Base-by-base conservation (phyloP, 352 stramenopile genomes). In the Phytophthora gonapodyides region DNA sequence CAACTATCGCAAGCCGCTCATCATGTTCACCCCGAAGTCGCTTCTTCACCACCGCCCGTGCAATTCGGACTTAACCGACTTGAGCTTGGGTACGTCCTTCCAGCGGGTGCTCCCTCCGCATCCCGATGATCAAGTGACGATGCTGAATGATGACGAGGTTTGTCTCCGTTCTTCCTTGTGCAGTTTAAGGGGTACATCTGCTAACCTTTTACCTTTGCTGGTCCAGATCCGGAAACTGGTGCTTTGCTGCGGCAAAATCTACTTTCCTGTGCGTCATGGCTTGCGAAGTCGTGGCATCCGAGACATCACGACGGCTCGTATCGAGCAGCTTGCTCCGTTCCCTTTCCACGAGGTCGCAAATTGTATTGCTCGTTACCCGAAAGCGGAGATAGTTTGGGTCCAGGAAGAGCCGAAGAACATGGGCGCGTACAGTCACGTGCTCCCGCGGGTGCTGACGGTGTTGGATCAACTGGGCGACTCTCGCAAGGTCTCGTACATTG, bases 371-470 rank as follows among this genome's bases (percentile, higher is more conserved):
- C 78, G 82, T 43, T 99, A 99, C 71, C 72, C 84, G 8, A 99
- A 99, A 59, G 97, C 97, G 11, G 73, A 98, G 58, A 76, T 99
- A 31, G 80, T 99, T 21, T 99, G 94, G 93, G 87, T 94, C 12
- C 98, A 99, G 73, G 97, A 99, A 72, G 97, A 99, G 65, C 96
- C 91, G 17, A 98, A 98, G 75, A 99, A 99, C 71, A 99, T 99
- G 96, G 98, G 98, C 16, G 85, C 92, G 24, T 99, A 97, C 76
- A 81, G 77, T 10, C 99, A 97, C 58, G 81, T 98, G 7, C 78
- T 86, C 15, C 90, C 97, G 21, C 87, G 97, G 30, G 84, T 99
- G 59, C 85, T 95, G 60, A 99, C 97, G 0, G 87, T 97, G 27
- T 87, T 98, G n/a, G 73, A 87, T n/a, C 76, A 97, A 34, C 57